phyloP scores from a whole-genome alignment of 345 rosid genomes.

The Turritis glabra region DNA sequence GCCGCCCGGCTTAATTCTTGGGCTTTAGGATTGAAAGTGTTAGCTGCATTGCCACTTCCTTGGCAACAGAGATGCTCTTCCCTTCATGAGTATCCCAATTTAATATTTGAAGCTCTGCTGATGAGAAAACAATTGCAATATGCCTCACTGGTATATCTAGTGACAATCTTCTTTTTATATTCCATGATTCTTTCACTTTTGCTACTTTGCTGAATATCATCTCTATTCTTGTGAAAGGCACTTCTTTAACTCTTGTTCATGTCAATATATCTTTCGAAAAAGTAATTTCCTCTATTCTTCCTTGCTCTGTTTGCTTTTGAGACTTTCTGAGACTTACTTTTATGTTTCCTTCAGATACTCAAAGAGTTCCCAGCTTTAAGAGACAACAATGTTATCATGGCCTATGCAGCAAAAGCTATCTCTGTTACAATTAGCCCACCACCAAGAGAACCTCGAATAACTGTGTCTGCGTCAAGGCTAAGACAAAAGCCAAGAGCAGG shows the following conservation, averaged over 20 bases:
- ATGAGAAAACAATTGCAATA: constrained; percentile 96
- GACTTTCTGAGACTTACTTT: constrained; percentile 30
- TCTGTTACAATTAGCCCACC: constrained; percentile 71
- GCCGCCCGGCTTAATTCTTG: constrained; percentile 89
- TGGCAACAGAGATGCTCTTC: constrained; percentile 99
- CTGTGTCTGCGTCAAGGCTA: constrained; percentile 70
- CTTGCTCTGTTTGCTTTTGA: constrained; percentile 2
- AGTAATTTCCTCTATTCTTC: not conserved
- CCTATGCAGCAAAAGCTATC: constrained; percentile 92
- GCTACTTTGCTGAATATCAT: constrained; percentile 17
- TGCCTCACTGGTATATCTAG: constrained; percentile 69
- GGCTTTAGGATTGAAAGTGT: constrained; percentile 97
- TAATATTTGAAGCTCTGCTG: constrained; percentile 91
- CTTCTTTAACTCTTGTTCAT: constrained; percentile 6
- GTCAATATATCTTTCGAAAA: not conserved
- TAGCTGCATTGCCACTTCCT: constrained; percentile 92
- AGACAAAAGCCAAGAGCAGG: constrained; percentile 65
- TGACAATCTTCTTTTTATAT: constrained; percentile 11
- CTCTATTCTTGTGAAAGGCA: constrained; percentile 2
- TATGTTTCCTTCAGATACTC: constrained; percentile 64
- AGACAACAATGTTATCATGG: constrained; percentile 64
- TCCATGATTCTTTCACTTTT: not conserved
- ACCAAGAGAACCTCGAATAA: constrained; percentile 71
- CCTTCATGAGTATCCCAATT: constrained; percentile 90
- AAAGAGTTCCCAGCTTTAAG: constrained; percentile 87